These are phyloP conservation scores for Nakaseomyces delphensis DNA, from an alignment of 1,139 yeast genomes.

Conservation along the genomic window DNA sequence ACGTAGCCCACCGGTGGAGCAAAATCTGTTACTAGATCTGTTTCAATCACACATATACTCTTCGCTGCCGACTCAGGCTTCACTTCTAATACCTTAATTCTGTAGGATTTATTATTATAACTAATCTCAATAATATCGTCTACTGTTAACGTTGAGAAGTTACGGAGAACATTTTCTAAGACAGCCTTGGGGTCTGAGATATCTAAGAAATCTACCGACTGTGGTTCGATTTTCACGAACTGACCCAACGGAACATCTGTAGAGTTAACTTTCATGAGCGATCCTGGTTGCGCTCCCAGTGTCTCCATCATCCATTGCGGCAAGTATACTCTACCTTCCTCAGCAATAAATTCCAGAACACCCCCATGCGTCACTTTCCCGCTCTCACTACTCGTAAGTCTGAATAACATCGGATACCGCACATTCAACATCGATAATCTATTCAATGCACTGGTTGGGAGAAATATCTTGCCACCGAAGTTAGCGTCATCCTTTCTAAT, in stretches of 20 bases:
- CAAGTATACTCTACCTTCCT: slow-evolving; percentile 88
- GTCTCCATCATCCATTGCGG: slow-evolving; percentile 98
- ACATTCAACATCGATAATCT: slow-evolving; percentile 82
- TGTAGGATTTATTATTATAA: slow-evolving; percentile 72
- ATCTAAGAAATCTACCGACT: slow-evolving; percentile 83
- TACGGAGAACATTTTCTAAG: slow-evolving; percentile 79
- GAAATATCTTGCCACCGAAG: slow-evolving; percentile 91
- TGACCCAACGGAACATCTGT: slow-evolving; percentile 79
- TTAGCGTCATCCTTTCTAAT: slow-evolving; percentile 74
- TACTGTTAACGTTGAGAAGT: slow-evolving; percentile 80
- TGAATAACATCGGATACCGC: slow-evolving; percentile 92
- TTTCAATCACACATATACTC: slow-evolving; percentile 91
- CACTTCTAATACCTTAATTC: slow-evolving; percentile 77
- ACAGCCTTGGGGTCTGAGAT: slow-evolving; percentile 96
- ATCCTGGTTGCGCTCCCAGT: slow-evolving; percentile 64
- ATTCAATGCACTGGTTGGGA: slow-evolving; percentile 89
- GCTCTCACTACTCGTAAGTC: slow-evolving; percentile 59
- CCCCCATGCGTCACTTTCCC: slow-evolving; percentile 71
- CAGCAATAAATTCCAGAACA: slow-evolving; percentile 92
- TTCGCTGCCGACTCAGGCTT: slow-evolving; percentile 61
- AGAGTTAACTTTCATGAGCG: slow-evolving; percentile 61
- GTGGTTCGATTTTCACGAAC: slow-evolving; percentile 92
- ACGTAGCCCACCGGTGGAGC: slow-evolving; percentile 99
- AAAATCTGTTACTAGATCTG: slow-evolving; percentile 93
- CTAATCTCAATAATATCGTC: slow-evolving; percentile 78